These are phyloP conservation scores for Schizochytrium sp. DNA, from an alignment of 108 stramenopile species.

Conservation along the genomic window DNA sequence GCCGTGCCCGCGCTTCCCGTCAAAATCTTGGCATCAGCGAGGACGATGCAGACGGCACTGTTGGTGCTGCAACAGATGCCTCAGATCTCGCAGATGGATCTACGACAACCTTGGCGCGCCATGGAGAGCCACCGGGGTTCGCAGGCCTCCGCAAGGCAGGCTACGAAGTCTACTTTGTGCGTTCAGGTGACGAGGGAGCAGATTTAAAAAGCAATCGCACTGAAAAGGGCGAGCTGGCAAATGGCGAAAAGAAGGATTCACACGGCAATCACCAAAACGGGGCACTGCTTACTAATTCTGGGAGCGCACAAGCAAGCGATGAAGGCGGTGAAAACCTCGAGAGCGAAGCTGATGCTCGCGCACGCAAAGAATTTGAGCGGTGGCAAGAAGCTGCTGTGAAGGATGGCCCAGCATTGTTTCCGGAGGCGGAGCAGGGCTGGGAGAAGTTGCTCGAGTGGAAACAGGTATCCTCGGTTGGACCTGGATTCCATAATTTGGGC, in stretches of 20 bases:
- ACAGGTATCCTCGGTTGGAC: slow-evolving; percentile 71
- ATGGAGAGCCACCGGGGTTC: slow-evolving; percentile 15
- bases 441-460: slow-evolving; percentile 53
- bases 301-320: background rate
- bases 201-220: too few species aligned
- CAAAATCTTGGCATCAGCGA: background rate
- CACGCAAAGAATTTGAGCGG: background rate
- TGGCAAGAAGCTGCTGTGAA: background rate
- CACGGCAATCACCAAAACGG: background rate
- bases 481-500: slow-evolving; percentile 89
- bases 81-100: too few species aligned
- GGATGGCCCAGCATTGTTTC: background rate
- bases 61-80: background rate
- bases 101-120: background rate
- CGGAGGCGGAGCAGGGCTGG: background rate
- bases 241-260: background rate
- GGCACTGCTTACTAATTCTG: background rate
- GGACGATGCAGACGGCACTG: background rate
- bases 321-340: background rate
- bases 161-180: slow-evolving; percentile 31
- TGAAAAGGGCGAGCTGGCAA: too few species aligned
- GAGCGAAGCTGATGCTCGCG: background rate
- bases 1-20: background rate
- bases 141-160: background rate
- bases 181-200: background rate